Evolutionary conservation across 2,329 filamentous ascomycete species (phyloP), one percentile per base, ranked within the genome.

Genomic region (Tolypocladium endophyticum): DNA sequence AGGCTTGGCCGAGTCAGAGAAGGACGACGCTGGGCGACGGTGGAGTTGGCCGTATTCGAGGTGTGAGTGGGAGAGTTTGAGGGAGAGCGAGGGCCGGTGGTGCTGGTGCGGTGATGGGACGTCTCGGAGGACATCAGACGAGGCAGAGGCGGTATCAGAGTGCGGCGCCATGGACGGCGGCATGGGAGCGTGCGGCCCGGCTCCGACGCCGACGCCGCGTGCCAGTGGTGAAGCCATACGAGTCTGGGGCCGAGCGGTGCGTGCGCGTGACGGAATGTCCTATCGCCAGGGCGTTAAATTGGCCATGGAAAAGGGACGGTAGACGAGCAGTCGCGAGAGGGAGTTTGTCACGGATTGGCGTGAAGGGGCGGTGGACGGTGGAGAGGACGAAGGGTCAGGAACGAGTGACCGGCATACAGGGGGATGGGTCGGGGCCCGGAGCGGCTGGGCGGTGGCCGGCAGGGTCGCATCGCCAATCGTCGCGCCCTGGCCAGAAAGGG

Each of bases 91-190:
- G 67, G 53, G 59, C 56, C 54, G 63, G 14, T 52, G 60, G 39
- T 52, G 63, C 56, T 57, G 57, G 41, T 56, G 60, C 33, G 58
- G 58, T 23, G 36, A 41, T 20, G 55, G 57, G 57, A 47, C 58
- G 59, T 58, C 30, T 59, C 61, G 59, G 63, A 59, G 55, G 59
- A 69, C 61, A 68, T 72, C 68, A 69, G 72, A 71, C 68, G 73
- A 75, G 64, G 74, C 72, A 72, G 69, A 70, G 55, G 67, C 68
- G 66, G 73, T 73, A 67, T 75, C 74, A 71, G 74, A 69, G 64
- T 58, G 65, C 66, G 59, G 63, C 63, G 61, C 57, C 47, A 62
- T 52, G 28, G 60, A 56, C 56, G 35, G 43, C 45, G 47, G n/a
- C 52, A 18, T 11, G 47, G 30, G 9, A n/a, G 30, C 20, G 30